These are phyloP conservation scores for Epipyxis sp. DNA, from an alignment of 108 stramenopile species.

Conservation along the genomic window DNA sequence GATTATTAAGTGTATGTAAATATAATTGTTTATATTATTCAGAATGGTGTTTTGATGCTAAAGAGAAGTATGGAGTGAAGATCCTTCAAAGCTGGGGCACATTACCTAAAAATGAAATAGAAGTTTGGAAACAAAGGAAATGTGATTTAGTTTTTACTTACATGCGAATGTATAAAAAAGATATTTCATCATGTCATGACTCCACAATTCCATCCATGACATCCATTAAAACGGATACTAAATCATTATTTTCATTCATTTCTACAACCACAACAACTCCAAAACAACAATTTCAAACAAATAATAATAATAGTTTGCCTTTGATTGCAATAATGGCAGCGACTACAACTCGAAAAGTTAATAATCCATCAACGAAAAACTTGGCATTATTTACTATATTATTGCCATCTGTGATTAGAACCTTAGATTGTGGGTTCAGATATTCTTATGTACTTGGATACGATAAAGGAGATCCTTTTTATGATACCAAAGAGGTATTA, in stretches of 20 bases:
- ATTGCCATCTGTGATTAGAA: conserved; percentile 49
- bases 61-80: not conserved
- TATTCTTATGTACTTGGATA: conserved; percentile 52
- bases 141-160: not conserved
- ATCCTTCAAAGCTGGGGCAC: not conserved
- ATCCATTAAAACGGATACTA: no score
- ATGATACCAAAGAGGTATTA: conserved; percentile 37
- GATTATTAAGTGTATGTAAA: no score
- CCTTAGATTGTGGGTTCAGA: conserved; percentile 55
- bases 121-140: conserved; percentile 3
- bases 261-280: no score
- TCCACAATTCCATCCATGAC: no score
- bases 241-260: no score
- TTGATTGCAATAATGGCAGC: conserved; percentile 27
- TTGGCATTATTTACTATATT: conserved; percentile 39
- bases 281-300: no score
- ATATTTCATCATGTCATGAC: no score
- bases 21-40: no score
- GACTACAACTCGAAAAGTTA: not conserved
- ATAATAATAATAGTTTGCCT: no score
- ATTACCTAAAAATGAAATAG: not conserved
- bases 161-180: not conserved
- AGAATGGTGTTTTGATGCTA: not conserved
- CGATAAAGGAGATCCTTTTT: conserved; percentile 52
- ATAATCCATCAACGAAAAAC: not conserved